Base-by-base conservation (phyloP, 2,329 filamentous ascomycete genomes). In the Colletotrichum sp. region DNA sequence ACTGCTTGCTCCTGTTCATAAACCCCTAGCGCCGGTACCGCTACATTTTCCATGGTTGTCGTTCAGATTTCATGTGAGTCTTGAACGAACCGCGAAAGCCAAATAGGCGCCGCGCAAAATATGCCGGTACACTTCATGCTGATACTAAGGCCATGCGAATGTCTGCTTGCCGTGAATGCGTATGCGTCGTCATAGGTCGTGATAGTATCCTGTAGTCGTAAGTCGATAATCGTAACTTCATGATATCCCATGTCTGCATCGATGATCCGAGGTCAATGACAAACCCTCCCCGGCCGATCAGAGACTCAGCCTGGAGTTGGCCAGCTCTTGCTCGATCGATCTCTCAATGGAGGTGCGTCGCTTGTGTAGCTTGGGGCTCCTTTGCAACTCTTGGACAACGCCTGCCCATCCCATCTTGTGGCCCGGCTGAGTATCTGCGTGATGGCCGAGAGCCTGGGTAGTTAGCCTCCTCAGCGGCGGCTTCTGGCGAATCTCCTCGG, bases 301-400 rank as follows among this genome's bases (percentile, higher is more conserved):
- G 16, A 85, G 82, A 30, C 84, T 81, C 65, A 74, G 58, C 39
- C 83, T 84, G 27, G 86, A 85, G 22, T 65, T 74, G 12, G 69
- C 69, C 58, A 77, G 48, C 55, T 77, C 75, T 52, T 72, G 64
- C 27, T 77, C 76, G 88, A 92, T 91, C 76, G 89, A 85, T 78
- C 86, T 86, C 82, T 93, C 92, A 79, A 93, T 90, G 9, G 89
- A 92, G n/a, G 90, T 89, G 80, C 91, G 91, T 18, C 92, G 87
- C 79, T 91, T 89, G 66, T 91, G 90, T 85, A 93, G 88, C 71
- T 89, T 82, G 4, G 91, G 92, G 28, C 90, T 92, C 71, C 84
- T 89, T 81, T 93, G 91, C 66, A 93, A 84, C 79, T 93, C 92
- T 70, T 90, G 86, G 27, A 93, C 90, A 8, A 93, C 91, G 30